A percentile compares a stretch with the other conserved stretches of the same genome.
Evolutionary conservation across 2,329 filamentous ascomycete genomes (phyloP).

Genomic region (Penicillium sp.): DNA sequence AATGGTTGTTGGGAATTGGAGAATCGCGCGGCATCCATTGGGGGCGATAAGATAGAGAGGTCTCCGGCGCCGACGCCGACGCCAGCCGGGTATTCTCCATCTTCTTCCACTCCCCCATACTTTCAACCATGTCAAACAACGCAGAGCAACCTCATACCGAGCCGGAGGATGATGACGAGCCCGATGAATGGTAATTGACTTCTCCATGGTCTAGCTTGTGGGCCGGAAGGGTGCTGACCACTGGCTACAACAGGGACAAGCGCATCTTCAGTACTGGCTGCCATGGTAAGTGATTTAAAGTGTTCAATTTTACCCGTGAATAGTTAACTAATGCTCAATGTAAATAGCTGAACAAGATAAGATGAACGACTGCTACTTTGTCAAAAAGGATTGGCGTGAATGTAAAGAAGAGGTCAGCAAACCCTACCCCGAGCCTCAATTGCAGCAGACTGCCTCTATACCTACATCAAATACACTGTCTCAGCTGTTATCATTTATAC

Average conservation of each 20-base stretch:
- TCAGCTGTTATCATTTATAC: too few relatives aligned
- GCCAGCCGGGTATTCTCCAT: conserved; percentile 21
- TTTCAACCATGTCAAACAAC: conserved; percentile 60
- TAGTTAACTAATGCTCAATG: conserved; percentile 10
- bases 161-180: conserved; percentile 74
- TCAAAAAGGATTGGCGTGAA: conserved; percentile 92
- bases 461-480: too few relatives aligned
- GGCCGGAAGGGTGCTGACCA: conserved; percentile 16
- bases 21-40: conserved; percentile 13
- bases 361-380: conserved; percentile 94
- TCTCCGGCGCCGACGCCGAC: conserved; percentile 10
- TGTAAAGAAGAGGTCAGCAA: conserved; percentile 82
- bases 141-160: conserved; percentile 49
- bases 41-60: conserved; percentile 26
- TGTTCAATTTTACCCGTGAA: not conserved
- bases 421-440: not conserved
- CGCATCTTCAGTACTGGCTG: conserved; percentile 97
- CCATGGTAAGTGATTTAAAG: conserved; percentile 64
- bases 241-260: conserved; percentile 74
- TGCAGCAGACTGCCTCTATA: not conserved
- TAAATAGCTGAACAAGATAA: conserved; percentile 78
- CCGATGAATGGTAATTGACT: conserved; percentile 82
- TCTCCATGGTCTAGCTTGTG: not conserved
- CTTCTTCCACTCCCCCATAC: conserved; percentile 2
- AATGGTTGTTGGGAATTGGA: conserved; percentile 8